Conservation (phyloP, 805 yeast species). For the Wickerhamomyces chaumierensis region DNA sequence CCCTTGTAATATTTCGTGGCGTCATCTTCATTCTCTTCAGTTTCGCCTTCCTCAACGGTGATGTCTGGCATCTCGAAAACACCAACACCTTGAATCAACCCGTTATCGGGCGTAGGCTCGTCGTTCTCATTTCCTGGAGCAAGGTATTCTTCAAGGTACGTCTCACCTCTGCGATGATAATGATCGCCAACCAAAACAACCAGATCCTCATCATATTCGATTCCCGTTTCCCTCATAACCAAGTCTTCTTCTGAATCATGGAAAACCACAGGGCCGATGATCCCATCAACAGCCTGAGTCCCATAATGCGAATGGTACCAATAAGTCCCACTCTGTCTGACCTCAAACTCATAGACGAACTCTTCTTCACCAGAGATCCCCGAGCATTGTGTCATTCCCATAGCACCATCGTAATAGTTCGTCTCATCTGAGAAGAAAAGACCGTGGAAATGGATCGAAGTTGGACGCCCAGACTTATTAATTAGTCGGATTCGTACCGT, state of each 20-base stretch:
- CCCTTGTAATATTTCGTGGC: conserved; percentile 10
- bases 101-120: conserved; percentile 37
- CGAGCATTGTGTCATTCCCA: conserved; percentile 39
- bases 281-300: conserved; percentile 37
- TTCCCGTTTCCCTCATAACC: conserved; percentile 18
- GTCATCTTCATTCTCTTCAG: background rate
- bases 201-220: conserved; percentile 36
- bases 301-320: conserved; percentile 49
- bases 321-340: conserved; percentile 34
- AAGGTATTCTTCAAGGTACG: conserved; percentile 21
- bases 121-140: conserved; percentile 33
- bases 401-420: conserved; percentile 40
- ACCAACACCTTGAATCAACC: conserved; percentile 29
- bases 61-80: conserved; percentile 18
- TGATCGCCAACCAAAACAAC: conserved; percentile 34
- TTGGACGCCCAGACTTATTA: conserved; percentile 28
- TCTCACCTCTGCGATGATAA: conserved; percentile 28
- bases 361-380: conserved; percentile 26
- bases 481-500: conserved; percentile 29
- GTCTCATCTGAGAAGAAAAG: conserved; percentile 28
- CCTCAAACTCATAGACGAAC: conserved; percentile 30
- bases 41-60: background rate
- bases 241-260: conserved; percentile 25
- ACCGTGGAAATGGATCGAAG: conserved; percentile 45
- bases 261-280: conserved; percentile 41